Evolutionary conservation across 2,329 filamentous ascomycete species (phyloP).

Genomic region (Penicillium sp.): DNA sequence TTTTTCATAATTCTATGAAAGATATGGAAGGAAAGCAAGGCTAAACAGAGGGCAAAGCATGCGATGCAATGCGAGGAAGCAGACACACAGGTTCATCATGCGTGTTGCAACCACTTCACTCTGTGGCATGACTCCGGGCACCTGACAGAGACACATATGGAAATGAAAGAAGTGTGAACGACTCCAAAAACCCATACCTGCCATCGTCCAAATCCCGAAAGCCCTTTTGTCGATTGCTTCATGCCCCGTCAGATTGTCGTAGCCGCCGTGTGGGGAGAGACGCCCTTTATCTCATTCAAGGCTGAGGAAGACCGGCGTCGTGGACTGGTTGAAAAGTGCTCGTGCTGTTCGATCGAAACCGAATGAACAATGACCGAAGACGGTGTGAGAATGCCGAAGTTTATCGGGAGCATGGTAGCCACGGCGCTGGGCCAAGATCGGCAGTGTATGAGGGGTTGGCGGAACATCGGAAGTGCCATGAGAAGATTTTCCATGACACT

Average conservation of each 20-base stretch:
- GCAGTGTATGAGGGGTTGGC: slow-evolving; percentile 18
- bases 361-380: slow-evolving; percentile 12
- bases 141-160: slow-evolving; percentile 20
- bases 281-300: slow-evolving; percentile 13
- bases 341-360: slow-evolving; percentile 12
- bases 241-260: slow-evolving; percentile 26
- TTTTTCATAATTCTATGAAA: slow-evolving; percentile 33
- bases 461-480: slow-evolving; percentile 22
- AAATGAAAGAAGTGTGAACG: slow-evolving; percentile 5
- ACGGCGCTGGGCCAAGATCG: slow-evolving; percentile 15
- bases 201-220: slow-evolving; percentile 16
- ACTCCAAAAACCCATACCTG: slow-evolving; percentile 16
- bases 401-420: slow-evolving; percentile 14
- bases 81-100: slow-evolving; percentile 26
- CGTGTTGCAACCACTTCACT: slow-evolving; percentile 28
- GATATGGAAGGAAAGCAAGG: slow-evolving; percentile 26
- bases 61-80: slow-evolving; percentile 24
- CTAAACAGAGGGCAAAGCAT: slow-evolving; percentile 29
- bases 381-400: slow-evolving; percentile 6
- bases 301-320: slow-evolving; percentile 11
- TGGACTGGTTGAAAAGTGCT: slow-evolving; percentile 9
- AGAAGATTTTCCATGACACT: slow-evolving; percentile 21
- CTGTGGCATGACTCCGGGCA: slow-evolving; percentile 24
- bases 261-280: slow-evolving; percentile 14
- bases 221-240: slow-evolving; percentile 26